Evolutionary conservation across 1,284 basidiomycete species (phyloP).

Genomic region (Cutaneotrichosporon cutaneum): DNA sequence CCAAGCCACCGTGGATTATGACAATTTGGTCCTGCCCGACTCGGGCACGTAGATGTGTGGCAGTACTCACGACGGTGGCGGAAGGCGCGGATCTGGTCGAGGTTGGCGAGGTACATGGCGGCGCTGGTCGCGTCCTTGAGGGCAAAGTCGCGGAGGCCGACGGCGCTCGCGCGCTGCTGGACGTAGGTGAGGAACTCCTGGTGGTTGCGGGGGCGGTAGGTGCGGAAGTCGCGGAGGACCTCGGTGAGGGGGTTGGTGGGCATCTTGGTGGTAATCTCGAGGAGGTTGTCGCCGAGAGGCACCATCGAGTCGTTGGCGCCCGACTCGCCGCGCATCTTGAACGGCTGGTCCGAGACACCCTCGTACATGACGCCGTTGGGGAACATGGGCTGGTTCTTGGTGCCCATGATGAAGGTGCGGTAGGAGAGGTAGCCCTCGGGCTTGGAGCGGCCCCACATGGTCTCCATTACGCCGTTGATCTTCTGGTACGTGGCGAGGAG

Average conservation of each 20-base stretch:
- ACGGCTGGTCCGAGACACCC: constrained; percentile 26
- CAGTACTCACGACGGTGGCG: constrained; percentile 25
- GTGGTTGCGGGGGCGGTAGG: constrained; percentile 29
- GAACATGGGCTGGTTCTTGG: constrained; percentile 26
- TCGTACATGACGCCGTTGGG: constrained; percentile 26
- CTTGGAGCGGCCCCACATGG: constrained; percentile 28
- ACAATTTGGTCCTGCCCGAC: constrained; percentile 1
- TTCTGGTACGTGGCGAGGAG: constrained; percentile 20
- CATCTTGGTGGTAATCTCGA: constrained; percentile 25
- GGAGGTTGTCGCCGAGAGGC: constrained; percentile 28
- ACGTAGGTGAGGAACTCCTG: constrained; percentile 26
- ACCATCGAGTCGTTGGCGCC: constrained; percentile 30
- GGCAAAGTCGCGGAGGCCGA: constrained; percentile 23
- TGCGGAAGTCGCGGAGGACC: constrained; percentile 27
- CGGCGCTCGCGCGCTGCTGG: constrained; percentile 21
- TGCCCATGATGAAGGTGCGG: constrained; percentile 21
- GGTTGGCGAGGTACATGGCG: constrained; percentile 23
- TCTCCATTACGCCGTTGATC: constrained; percentile 26
- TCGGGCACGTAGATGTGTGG: neutral
- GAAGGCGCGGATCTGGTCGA: constrained; percentile 30
- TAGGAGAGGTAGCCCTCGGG: constrained; percentile 26
- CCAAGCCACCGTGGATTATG: too few relatives aligned
- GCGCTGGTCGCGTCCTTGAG: constrained; percentile 20
- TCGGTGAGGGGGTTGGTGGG: constrained; percentile 26
- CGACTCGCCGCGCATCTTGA: constrained; percentile 27